Evolutionary conservation across 108 stramenopile genomes (phyloP).

Genomic region (Hondaea fermentalgiana): DNA sequence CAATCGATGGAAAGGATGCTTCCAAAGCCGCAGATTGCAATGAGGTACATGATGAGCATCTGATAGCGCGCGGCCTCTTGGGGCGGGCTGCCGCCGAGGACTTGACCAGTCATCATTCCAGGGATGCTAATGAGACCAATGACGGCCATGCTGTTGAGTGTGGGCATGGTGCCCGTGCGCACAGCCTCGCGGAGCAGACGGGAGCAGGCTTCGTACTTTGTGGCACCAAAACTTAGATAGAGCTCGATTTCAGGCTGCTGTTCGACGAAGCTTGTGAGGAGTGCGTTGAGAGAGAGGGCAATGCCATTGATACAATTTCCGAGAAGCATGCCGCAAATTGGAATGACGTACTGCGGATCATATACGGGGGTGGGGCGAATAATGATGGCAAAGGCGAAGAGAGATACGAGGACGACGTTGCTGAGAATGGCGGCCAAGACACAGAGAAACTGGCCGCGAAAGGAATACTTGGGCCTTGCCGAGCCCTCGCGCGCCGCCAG

Average conservation of each 20-base stretch:
- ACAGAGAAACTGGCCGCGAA: slow-evolving; percentile 47
- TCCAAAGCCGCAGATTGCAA: slow-evolving; percentile 35
- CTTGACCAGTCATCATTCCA: slow-evolving; percentile 91
- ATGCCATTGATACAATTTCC: slow-evolving; percentile 72
- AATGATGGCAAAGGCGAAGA: slow-evolving; percentile 61
- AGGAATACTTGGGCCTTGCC: slow-evolving; percentile 59
- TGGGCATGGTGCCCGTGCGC: slow-evolving; percentile 49
- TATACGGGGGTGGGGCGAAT: slow-evolving; percentile 55
- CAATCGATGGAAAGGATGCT: slow-evolving; percentile 22
- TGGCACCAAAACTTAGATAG: slow-evolving; percentile 59
- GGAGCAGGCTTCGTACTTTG: slow-evolving; percentile 42
- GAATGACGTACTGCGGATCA: slow-evolving; percentile 73
- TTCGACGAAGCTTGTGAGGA: slow-evolving; percentile 49
- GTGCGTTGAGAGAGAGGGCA: slow-evolving; percentile 50
- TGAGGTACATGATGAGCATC: slow-evolving; percentile 71
- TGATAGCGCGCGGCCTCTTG: slow-evolving; percentile 76
- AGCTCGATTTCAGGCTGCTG: slow-evolving; percentile 50
- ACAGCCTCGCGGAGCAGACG: slow-evolving; percentile 48
- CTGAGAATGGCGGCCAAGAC: slow-evolving; percentile 44
- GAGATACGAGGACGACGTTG: slow-evolving; percentile 45
- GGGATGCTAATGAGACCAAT: slow-evolving; percentile 74
- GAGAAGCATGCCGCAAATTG: slow-evolving; percentile 74
- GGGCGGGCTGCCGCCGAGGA: slow-evolving; percentile 66
- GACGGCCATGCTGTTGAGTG: slow-evolving; percentile 63
- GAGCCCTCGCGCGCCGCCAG: slow-evolving; percentile 60